Evolutionary conservation across 495 filamentous ascomycete genomes (phyloP), one percentile per base, ranked within the genome.

Genomic region (Aspergillus asperescens): DNA sequence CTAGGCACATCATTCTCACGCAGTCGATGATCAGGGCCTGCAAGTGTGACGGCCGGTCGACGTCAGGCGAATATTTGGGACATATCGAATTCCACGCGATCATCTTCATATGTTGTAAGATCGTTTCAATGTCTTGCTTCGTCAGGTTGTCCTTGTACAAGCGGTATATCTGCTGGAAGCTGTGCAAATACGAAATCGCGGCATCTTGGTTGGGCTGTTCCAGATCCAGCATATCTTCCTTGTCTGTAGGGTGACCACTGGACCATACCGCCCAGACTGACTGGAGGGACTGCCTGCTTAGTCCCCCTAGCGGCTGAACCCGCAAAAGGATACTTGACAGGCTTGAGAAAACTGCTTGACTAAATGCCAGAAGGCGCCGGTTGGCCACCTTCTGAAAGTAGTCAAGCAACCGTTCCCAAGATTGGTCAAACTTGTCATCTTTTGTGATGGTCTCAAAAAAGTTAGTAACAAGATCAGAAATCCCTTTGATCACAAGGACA

Each of bases 31-130:
- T 82, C 56, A 85, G 75, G 9, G 67, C 78, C 62, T 98, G 93
- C 7, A 98, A 65, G 7, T 81, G 77, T 1, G 90, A 96, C 52
- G 87, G 76, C 50, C 82, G 83, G 45, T 96, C 91, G n/a, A 90
- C 74, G 68, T 96, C 93, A 28, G 81, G 82, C 28, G 87, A 84
- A 61, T 96, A 96, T 13, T 80, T 71, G 2, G 85, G 79, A n/a
- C 80, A 79, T 20, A 88, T 83, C 4, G 90, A 93, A 62, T 70
- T 86, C 71, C 69, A 77, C 57, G 72, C 81, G 60, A 85, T 90
- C 69, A 67, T 69, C 62, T 67, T 70, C 22, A 88, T 62, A 51
- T 84, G 73, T 7, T 67, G 54, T 9, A 84, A 62, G 20, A 83
- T 69, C 23, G 58, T 72, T 16, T 76, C 73, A 12, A 90, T 78